Evolutionary conservation across 2,329 filamentous ascomycete species (phyloP).

Genomic region (Dothiorella sarmentorum): DNA sequence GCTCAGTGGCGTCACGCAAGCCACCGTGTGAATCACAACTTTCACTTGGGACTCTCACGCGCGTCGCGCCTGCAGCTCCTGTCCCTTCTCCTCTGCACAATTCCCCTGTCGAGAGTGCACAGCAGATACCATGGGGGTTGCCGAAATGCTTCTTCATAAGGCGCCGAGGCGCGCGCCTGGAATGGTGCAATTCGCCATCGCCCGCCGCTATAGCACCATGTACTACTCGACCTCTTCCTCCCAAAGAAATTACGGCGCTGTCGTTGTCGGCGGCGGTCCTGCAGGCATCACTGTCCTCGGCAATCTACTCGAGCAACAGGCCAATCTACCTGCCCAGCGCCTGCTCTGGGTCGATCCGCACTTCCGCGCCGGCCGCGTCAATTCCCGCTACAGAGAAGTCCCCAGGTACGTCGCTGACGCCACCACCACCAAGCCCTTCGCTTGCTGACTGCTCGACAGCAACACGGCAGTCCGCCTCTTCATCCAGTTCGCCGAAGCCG

Average conservation of each 20-base stretch:
- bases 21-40: background rate
- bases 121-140: background rate
- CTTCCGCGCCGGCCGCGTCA: slow-evolving; percentile 43
- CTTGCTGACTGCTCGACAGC: slow-evolving; percentile 30
- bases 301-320: slow-evolving; percentile 56
- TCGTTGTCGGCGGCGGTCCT: slow-evolving; percentile 58
- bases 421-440: background rate
- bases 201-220: slow-evolving; percentile 6
- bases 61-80: background rate
- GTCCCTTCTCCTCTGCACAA: background rate
- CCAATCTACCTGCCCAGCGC: slow-evolving; percentile 34
- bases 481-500: slow-evolving; percentile 53
- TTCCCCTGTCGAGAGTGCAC: background rate
- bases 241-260: slow-evolving; percentile 43
- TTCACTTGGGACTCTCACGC: slow-evolving; percentile 4
- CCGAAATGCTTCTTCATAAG: slow-evolving; percentile 6
- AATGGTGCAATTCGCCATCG: slow-evolving; percentile 7
- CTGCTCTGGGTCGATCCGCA: slow-evolving; percentile 59
- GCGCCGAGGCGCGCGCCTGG: slow-evolving; percentile 10
- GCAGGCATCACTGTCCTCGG: slow-evolving; percentile 59
- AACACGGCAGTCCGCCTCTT: slow-evolving; percentile 63
- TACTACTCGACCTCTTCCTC: slow-evolving; percentile 6
- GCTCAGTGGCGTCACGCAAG: slow-evolving; percentile 1
- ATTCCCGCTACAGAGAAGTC: slow-evolving; percentile 57
- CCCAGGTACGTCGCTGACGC: slow-evolving; percentile 48